Evolutionary conservation across 1,284 basidiomycete genomes (phyloP), one percentile per base, ranked within the genome.

Genomic region (Inonotus obliquus): DNA sequence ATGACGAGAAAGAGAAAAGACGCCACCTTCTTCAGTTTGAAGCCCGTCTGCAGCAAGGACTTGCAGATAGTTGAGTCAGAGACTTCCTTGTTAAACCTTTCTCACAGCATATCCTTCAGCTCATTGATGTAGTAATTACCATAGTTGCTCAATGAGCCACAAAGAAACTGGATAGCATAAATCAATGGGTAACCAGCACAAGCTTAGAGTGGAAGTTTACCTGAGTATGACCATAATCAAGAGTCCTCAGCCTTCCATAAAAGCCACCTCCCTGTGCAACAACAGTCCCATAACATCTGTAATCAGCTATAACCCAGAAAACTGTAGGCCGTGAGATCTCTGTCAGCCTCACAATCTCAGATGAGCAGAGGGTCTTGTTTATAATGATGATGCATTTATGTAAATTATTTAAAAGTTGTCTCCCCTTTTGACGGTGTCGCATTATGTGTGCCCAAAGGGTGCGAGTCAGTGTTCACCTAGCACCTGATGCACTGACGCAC

Each of bases 1-100:
- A 19, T 14, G 2, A n/a, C n/a, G n/a, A n/a, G n/a, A 14, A 44
- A 44, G 41, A 14, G 19, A 13, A 44, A 14, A 3, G 41, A 44
- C 9, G 41, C 41, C 48, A 70, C 70, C 65, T 72, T 69, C 32
- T 72, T 72, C 64, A 67, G 63, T 1, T 60, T 66, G 45, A 69
- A 68, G 0, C 65, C 66, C 7, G 38, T 39, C 1, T 63, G 45
- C 41, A 39, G 6, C 2, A 74, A 65, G 0, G 63, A 63, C 7
- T 62, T 23, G 65, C 67, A 70, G 0, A 74, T 59, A 1, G 69
- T 73, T 0, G 67, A 17, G 1, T 19, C 11, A 0, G 65, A 70
- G 2, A 68, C 67, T 0, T 44, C 0, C 0, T 59, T 10, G 2
- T 65, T 66, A 54, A 67, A 68, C 17, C 45, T 6, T 27, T 52